Evolutionary conservation across 1,284 basidiomycete genomes (phyloP).

Genomic region (Rhodotorula glutinis): DNA sequence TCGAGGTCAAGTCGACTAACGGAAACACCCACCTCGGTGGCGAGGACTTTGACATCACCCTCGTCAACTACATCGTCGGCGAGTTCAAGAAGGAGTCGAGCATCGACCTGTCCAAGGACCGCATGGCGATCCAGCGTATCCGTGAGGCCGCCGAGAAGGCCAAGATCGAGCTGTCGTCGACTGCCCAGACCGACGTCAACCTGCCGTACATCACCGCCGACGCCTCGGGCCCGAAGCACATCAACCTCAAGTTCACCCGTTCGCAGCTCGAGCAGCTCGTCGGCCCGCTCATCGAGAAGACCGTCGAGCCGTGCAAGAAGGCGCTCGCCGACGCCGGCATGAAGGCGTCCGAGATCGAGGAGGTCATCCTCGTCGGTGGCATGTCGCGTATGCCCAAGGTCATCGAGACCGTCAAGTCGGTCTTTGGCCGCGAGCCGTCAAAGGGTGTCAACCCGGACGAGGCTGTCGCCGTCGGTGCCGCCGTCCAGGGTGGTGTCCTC

Average conservation of each 20-base stretch:
- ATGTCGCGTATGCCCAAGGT: slow-evolving; percentile 98
- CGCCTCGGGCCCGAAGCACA: slow-evolving; percentile 90
- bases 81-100: slow-evolving; percentile 95
- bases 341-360: slow-evolving; percentile 87
- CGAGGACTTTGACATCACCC: slow-evolving; percentile 89
- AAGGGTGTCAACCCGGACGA: slow-evolving; percentile 99
- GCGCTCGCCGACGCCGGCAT: slow-evolving; percentile 86
- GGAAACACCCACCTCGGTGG: slow-evolving; percentile 98
- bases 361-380: slow-evolving; percentile 96
- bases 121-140: slow-evolving; percentile 98
- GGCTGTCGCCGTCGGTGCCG: slow-evolving; percentile 87
- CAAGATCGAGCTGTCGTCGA: slow-evolving; percentile 95
- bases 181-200: slow-evolving; percentile 91
- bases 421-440: slow-evolving; percentile 91
- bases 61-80: slow-evolving; percentile 80
- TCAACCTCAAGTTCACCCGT: slow-evolving; percentile 84
- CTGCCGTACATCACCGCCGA: slow-evolving; percentile 96
- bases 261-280: slow-evolving; percentile 88
- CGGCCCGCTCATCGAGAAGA: slow-evolving; percentile 76
- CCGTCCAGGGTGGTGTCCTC: slow-evolving; percentile 92
- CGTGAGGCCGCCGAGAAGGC: slow-evolving; percentile 99
- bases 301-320: slow-evolving; percentile 97
- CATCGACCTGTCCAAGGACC: slow-evolving; percentile 75
- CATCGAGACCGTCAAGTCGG: slow-evolving; percentile 81
- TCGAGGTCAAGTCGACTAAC: slow-evolving; percentile 98